Percentiles rank a stretch among this genome's conserved stretches.
Evolutionary conservation across 768 basidiomycete species (phyloP).

Genomic region (Boletus rex-veris): DNA sequence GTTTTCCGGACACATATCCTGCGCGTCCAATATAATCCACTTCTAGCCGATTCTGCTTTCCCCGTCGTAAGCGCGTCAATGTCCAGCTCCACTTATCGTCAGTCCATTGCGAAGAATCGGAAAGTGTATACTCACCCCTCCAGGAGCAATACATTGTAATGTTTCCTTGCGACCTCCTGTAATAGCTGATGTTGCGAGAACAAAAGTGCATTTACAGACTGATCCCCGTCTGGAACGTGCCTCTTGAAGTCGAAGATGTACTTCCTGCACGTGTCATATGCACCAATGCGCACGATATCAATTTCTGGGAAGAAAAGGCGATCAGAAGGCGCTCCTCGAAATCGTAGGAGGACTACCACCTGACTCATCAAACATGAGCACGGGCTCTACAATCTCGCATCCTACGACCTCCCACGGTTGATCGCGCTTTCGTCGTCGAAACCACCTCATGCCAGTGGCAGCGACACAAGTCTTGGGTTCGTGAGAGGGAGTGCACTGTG

Average conservation of each 20-base stretch:
- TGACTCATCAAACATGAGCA: constrained; percentile 57
- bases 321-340: constrained; percentile 8
- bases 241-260: constrained; percentile 60
- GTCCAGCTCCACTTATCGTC: constrained; percentile 50
- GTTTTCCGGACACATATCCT: constrained; percentile 51
- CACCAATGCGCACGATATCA: constrained; percentile 53
- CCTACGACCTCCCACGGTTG: constrained; percentile 78
- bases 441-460: constrained; percentile 30
- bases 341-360: constrained; percentile 41
- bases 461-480: constrained; percentile 15
- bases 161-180: constrained; percentile 48
- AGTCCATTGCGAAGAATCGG: neutral
- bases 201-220: constrained; percentile 50
- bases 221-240: constrained; percentile 40
- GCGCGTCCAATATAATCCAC: constrained; percentile 68
- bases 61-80: constrained; percentile 60
- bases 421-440: constrained; percentile 53
- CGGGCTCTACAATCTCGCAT: constrained; percentile 58
- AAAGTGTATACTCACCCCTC: constrained; percentile 53
- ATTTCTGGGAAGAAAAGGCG: constrained; percentile 41
- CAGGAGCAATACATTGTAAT: constrained; percentile 59
- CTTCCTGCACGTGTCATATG: constrained; percentile 52
- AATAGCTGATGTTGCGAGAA: constrained; percentile 66
- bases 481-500: constrained; percentile 7
- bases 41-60: constrained; percentile 60